Percentiles rank a stretch among this genome's conserved stretches.
Conservation (phyloP, 75 land plant genomes). For the Cunninghamia lanceolata region DNA sequence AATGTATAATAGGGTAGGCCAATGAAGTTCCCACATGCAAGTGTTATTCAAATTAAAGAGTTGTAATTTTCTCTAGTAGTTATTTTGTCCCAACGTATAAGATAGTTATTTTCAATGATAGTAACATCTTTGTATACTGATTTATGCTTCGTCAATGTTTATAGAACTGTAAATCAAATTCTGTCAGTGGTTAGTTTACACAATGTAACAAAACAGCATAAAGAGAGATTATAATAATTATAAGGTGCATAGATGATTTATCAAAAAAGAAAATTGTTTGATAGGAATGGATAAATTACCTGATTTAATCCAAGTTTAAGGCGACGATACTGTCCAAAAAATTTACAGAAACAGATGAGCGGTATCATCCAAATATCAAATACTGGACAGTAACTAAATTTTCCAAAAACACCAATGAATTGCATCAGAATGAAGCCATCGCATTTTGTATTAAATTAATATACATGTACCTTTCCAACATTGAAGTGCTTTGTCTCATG, state of each 20-base stretch:
- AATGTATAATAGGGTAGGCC: not conserved
- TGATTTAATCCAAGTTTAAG: constrained; percentile 92
- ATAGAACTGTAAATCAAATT: not conserved
- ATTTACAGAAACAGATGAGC: not conserved
- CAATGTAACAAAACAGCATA: not conserved
- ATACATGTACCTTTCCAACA: constrained; percentile 85
- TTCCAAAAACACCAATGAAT: not conserved
- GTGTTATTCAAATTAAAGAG: not conserved
- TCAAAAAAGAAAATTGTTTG: not conserved
- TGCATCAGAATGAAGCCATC: constrained; percentile 4
- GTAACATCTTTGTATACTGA: not conserved
- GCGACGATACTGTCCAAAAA: constrained; percentile 80
- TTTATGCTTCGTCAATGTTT: not conserved
- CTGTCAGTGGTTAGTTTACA: not conserved
- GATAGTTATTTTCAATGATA: not conserved
- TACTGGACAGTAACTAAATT: not conserved
- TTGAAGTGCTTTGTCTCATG: constrained; percentile 99
- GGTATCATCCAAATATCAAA: not conserved
- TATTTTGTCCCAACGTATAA: not conserved
- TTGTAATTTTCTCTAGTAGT: not conserved
- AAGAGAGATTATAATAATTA: not conserved
- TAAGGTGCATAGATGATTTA: not conserved
- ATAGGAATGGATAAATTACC: constrained; percentile 32
- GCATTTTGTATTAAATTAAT: not conserved
- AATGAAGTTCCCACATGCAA: not conserved